Evolutionary conservation across 176 grass and related monocot genomes (phyloP).

Genomic region (Oryza rufipogon): DNA sequence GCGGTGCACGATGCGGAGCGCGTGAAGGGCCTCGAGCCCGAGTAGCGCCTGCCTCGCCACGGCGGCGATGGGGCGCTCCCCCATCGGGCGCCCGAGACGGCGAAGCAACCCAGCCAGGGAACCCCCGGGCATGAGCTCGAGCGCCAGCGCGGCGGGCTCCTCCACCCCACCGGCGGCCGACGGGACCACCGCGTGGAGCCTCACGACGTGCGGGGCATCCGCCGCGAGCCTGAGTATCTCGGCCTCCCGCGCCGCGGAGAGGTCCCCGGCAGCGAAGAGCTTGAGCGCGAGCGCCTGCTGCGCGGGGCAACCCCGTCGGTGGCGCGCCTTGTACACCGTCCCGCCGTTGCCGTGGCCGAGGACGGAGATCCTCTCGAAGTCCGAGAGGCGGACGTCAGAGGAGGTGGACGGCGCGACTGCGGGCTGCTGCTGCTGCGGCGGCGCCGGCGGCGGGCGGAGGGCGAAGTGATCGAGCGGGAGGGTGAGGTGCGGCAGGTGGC

Average conservation of each 20-base stretch:
- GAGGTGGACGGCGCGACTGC: slow-evolving; percentile 29
- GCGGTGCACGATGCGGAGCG: slow-evolving; percentile 74
- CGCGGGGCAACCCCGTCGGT: slow-evolving; percentile 41
- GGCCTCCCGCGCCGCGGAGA: slow-evolving; percentile 61
- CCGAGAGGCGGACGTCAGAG: slow-evolving; percentile 51
- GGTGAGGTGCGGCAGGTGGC: slow-evolving; percentile 67
- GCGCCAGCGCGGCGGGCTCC: slow-evolving; percentile 52
- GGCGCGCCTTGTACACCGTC: slow-evolving; percentile 75
- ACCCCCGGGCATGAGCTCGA: slow-evolving; percentile 69
- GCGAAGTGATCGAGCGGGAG: slow-evolving; percentile 58
- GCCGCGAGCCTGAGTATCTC: slow-evolving; percentile 70
- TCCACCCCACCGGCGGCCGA: slow-evolving; percentile 25
- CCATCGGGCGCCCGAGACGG: slow-evolving; percentile 49
- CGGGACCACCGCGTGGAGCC: slow-evolving; percentile 60
- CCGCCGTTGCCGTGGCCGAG: slow-evolving; percentile 92
- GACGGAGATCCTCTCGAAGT: slow-evolving; percentile 72
- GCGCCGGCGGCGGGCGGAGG: slow-evolving; percentile 23
- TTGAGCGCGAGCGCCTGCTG: slow-evolving; percentile 61
- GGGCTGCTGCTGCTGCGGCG: slow-evolving; percentile 6
- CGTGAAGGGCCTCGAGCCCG: slow-evolving; percentile 65
- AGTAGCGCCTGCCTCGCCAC: slow-evolving; percentile 69
- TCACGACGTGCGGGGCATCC: slow-evolving; percentile 63
- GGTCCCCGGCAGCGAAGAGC: slow-evolving; percentile 43
- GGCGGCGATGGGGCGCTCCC: slow-evolving; percentile 64
- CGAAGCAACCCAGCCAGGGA: slow-evolving; percentile 65